These are phyloP conservation scores for Passiflora organensis DNA, from an alignment of 345 rosid species.

Conservation along the genomic window DNA sequence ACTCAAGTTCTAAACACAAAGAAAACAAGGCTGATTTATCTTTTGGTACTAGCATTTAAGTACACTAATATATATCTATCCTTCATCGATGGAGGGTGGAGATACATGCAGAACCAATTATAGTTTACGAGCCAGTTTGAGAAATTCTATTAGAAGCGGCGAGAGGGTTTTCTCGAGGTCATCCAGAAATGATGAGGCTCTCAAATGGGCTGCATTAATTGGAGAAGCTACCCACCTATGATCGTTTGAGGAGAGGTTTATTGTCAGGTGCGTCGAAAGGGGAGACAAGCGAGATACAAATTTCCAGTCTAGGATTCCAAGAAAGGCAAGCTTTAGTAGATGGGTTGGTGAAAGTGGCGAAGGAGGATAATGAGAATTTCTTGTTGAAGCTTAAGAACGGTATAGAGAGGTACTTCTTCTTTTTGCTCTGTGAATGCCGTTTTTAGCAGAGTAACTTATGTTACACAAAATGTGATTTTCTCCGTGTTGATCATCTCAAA, in stretches of 20 bases:
- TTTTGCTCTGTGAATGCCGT: no score
- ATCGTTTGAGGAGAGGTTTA: conserved; percentile 43
- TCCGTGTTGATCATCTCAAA: no score
- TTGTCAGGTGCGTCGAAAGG: conserved; percentile 17
- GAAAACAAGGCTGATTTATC: no score
- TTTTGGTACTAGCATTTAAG: no score
- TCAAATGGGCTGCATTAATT: conserved; percentile 50
- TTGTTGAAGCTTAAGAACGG: conserved; percentile 23
- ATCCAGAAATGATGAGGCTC: conserved; percentile 33
- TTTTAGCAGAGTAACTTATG: no score
- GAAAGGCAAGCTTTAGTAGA: conserved; percentile 19
- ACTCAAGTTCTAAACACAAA: no score
- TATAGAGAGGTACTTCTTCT: conserved; percentile 11
- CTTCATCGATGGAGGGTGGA: no score
- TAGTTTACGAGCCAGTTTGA: no score
- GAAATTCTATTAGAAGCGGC: no score
- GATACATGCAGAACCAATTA: no score
- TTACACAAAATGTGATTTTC: no score
- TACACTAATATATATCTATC: no score
- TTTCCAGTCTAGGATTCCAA: conserved; percentile 23
- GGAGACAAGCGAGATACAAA: conserved; percentile 15
- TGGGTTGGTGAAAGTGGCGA: conserved; percentile 19
- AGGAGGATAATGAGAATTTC: conserved; percentile 27
- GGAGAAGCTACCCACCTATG: conserved; percentile 45
- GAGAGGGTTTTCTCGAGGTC: conserved; percentile 13